These are phyloP conservation scores for Tieghemostelium lacteum DNA, from an alignment of 78 protist species.

Conservation along the genomic window DNA sequence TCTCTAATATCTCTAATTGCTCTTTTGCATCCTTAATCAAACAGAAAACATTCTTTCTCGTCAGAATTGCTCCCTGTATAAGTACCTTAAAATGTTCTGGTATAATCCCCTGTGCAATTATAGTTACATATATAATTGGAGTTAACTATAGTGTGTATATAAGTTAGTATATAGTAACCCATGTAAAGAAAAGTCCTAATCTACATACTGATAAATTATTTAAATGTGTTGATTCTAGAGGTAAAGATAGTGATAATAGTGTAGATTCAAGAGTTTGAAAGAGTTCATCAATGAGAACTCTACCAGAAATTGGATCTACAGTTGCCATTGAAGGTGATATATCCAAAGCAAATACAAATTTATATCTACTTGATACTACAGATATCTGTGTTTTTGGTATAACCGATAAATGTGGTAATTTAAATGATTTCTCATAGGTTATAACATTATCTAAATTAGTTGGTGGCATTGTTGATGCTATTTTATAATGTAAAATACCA, in stretches of 20 bases:
- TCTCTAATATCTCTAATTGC: constrained; percentile 41
- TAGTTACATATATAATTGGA: constrained; percentile 62
- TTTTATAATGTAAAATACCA: not conserved
- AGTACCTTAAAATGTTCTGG: constrained; percentile 66
- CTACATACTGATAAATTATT: constrained; percentile 18
- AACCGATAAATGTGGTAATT: constrained; percentile 43
- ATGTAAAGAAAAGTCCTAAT: no score
- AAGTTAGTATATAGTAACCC: not conserved
- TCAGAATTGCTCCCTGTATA: constrained; percentile 60
- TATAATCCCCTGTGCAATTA: constrained; percentile 67
- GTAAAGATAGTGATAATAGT: constrained; percentile 30
- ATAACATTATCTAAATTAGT: not conserved
- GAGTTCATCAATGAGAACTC: constrained; percentile 48
- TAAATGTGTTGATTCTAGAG: constrained; percentile 23
- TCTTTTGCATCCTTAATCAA: constrained; percentile 32
- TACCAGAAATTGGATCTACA: constrained; percentile 64
- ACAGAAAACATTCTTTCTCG: constrained; percentile 18
- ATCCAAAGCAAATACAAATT: constrained; percentile 58
- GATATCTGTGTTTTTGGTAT: constrained; percentile 68
- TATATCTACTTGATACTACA: constrained; percentile 29
- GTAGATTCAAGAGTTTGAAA: constrained; percentile 25
- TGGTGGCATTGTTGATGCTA: not conserved
- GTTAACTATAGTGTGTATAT: constrained; percentile 23
- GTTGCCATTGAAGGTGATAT: constrained; percentile 73
- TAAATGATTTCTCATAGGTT: not conserved